A percentile compares a stretch with the other conserved stretches of the same genome.
phyloP scores from a whole-genome alignment of 169 alveolate genomes.

The Cryptosporidium andersoni region DNA sequence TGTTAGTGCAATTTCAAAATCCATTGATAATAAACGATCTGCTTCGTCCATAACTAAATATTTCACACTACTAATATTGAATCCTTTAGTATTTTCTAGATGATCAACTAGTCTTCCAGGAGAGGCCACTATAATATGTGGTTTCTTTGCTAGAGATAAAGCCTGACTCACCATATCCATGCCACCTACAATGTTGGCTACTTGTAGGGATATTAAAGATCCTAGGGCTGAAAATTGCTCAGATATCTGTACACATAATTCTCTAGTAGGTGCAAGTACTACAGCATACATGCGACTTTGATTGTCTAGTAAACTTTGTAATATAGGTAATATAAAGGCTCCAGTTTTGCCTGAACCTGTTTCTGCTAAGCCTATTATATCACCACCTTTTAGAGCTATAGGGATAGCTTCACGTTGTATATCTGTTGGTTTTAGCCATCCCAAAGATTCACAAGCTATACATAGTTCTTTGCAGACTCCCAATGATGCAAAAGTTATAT shows the following conservation, averaged over 20 bases:
- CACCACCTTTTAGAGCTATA: constrained; percentile 90
- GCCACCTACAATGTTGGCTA: constrained; percentile 97
- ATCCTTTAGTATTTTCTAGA: constrained; percentile 97
- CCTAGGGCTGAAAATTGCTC: constrained; percentile 96
- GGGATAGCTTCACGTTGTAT: constrained; percentile 93
- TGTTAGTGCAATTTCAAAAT: constrained; percentile 96
- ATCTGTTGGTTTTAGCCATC: constrained; percentile 93
- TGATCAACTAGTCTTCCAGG: constrained; percentile 99
- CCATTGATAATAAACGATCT: constrained; percentile 93
- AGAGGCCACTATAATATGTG: constrained; percentile 97
- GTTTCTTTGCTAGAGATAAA: constrained; percentile 92
- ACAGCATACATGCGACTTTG: constrained; percentile 89
- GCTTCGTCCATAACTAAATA: constrained; percentile 96
- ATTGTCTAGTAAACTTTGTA: constrained; percentile 89
- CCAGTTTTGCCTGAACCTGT: constrained; percentile 98
- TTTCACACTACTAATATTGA: constrained; percentile 88
- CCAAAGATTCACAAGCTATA: constrained; percentile 88
- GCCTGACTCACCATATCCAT: constrained; percentile 95
- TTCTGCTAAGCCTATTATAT: constrained; percentile 98
- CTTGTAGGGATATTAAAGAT: constrained; percentile 87
- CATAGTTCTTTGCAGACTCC: constrained; percentile 95
- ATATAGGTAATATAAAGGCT: constrained; percentile 95
- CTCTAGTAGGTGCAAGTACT: constrained; percentile 97
- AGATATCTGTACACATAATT: constrained; percentile 96
- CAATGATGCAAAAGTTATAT: constrained; percentile 85